These are phyloP conservation scores for Mucor mucedo DNA, from an alignment of 371 early-diverging fungal species.

Conservation along the genomic window DNA sequence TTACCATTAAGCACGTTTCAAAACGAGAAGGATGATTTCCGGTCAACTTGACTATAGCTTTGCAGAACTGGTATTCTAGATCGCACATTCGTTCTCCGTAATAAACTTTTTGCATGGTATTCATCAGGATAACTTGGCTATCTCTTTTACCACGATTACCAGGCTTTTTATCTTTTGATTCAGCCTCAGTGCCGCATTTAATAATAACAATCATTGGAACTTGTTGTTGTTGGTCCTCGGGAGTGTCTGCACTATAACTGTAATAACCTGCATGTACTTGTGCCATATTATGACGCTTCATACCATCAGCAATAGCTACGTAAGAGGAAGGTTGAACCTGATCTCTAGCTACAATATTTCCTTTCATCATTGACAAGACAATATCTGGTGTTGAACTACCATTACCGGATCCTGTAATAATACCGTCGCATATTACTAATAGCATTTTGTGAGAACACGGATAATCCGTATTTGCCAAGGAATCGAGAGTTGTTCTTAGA, in stretches of 20 bases:
- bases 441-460: slow-evolving; percentile 83
- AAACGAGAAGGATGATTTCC: slow-evolving; percentile 85
- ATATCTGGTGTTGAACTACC: slow-evolving; percentile 72
- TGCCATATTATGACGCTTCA: slow-evolving; percentile 89
- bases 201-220: slow-evolving; percentile 76
- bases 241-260: slow-evolving; percentile 54
- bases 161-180: slow-evolving; percentile 57
- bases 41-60: slow-evolving; percentile 82
- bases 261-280: slow-evolving; percentile 87
- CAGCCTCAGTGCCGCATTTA: slow-evolving; percentile 83
- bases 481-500: slow-evolving; percentile 86
- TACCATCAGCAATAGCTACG: slow-evolving; percentile 87
- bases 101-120: slow-evolving; percentile 87
- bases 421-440: slow-evolving; percentile 82
- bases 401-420: slow-evolving; percentile 77
- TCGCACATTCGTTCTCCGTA: slow-evolving; percentile 95
- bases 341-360: slow-evolving; percentile 62
- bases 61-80: slow-evolving; percentile 95
- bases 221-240: slow-evolving; percentile 48
- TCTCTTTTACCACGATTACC: slow-evolving; percentile 65
- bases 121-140: slow-evolving; percentile 84
- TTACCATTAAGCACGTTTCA: slow-evolving; percentile 93
- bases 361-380: slow-evolving; percentile 76
- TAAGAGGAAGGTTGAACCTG: slow-evolving; percentile 72
- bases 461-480: slow-evolving; percentile 84